Conservation (phyloP, 2,329 filamentous ascomycete genomes). For the Rhynchosporium secalis region DNA sequence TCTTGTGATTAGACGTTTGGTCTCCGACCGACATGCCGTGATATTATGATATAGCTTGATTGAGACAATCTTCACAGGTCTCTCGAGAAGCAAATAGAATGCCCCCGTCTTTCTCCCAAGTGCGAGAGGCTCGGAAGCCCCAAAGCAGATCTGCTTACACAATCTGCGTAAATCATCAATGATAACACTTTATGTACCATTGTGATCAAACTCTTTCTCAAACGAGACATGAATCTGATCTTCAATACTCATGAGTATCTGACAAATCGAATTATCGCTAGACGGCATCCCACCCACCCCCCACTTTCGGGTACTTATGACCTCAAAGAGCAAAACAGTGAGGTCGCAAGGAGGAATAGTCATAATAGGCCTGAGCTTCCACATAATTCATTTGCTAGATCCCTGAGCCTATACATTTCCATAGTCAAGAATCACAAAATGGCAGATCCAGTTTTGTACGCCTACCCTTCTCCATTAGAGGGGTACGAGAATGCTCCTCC, state of each 20-base stretch:
- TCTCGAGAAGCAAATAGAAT: no score
- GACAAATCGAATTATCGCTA: slow-evolving; percentile 2
- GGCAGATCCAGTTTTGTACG: slow-evolving; percentile 51
- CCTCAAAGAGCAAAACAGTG: not conserved
- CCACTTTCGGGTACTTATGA: not conserved
- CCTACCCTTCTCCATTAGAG: slow-evolving; percentile 52
- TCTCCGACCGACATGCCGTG: not conserved
- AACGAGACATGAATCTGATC: not conserved
- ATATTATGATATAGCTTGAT: not conserved
- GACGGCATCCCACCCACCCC: not conserved
- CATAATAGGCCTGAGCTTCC: no score
- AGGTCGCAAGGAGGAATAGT: no score
- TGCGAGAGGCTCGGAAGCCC: no score
- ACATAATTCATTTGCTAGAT: no score
- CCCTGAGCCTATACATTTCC: no score
- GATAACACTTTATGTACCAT: not conserved
- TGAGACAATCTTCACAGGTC: not conserved
- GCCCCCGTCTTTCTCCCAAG: no score
- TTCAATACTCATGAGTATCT: not conserved
- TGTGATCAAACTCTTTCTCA: not conserved
- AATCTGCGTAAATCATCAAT: not conserved
- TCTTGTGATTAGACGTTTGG: slow-evolving; percentile 7
- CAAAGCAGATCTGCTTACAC: slow-evolving; percentile 4
- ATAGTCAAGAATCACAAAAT: slow-evolving; percentile 36
- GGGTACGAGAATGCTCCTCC: slow-evolving; percentile 51